A percentile compares a stretch with the other conserved stretches of the same genome.
Conservation (phyloP, 1,284 basidiomycete species). For the Papiliotrema nemorosa region DNA sequence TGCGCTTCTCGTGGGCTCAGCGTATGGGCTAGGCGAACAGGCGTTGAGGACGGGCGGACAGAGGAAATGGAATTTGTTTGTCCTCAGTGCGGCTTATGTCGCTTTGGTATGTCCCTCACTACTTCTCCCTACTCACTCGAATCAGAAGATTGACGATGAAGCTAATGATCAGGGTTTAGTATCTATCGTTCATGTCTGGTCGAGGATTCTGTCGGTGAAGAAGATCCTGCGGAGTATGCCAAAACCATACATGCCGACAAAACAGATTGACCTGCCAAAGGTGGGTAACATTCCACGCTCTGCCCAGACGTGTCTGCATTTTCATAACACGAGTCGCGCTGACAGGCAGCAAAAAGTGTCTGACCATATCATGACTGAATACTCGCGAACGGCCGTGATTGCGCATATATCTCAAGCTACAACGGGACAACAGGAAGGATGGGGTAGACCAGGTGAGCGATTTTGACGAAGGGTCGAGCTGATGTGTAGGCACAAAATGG, state of each 20-base stretch:
- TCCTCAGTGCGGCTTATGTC: conserved; percentile 38
- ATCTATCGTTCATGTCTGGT: conserved; percentile 35
- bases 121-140: background rate
- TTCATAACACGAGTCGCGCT: background rate
- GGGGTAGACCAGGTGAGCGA: conserved; percentile 67
- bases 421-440: conserved; percentile 68
- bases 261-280: conserved; percentile 65
- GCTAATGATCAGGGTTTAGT: conserved; percentile 22
- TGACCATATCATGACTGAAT: conserved; percentile 71
- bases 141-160: background rate
- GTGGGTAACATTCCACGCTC: conserved; percentile 53
- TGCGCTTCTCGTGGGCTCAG: conserved; percentile 35
- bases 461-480: background rate
- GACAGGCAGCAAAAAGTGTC: conserved; percentile 59
- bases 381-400: conserved; percentile 69
- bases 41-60: conserved; percentile 37
- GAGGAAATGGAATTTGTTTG: conserved; percentile 43
- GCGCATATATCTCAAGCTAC: conserved; percentile 71
- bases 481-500: conserved; percentile 33
- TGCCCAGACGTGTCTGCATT: background rate
- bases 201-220: conserved; percentile 38
- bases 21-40: conserved; percentile 44
- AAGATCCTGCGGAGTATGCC: conserved; percentile 56
- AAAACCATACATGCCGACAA: conserved; percentile 62
- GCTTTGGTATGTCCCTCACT: conserved; percentile 23